A percentile compares a stretch with the other conserved stretches of the same genome.
phyloP scores from a whole-genome alignment of 192 early-diverging fungal genomes.

The Coemansia sp. region DNA sequence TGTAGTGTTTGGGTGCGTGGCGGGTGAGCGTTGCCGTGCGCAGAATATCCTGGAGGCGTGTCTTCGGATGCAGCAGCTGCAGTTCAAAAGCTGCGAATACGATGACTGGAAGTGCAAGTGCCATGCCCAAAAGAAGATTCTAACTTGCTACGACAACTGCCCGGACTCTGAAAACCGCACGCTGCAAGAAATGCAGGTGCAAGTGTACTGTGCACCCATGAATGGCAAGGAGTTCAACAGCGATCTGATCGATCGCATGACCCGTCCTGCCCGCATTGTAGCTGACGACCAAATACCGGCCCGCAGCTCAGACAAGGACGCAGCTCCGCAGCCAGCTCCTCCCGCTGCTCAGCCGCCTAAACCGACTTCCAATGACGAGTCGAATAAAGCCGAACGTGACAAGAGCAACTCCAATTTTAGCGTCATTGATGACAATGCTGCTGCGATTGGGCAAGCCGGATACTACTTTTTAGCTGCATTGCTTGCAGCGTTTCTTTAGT shows the following conservation, averaged over 20 bases:
- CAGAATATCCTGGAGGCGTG: slow-evolving; percentile 54
- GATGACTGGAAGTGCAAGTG: slow-evolving; percentile 55
- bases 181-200: slow-evolving; percentile 53
- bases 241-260: slow-evolving; percentile 47
- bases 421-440: slow-evolving; percentile 24
- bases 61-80: slow-evolving; percentile 37
- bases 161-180: slow-evolving; percentile 52
- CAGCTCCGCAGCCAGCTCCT: slow-evolving; percentile 6
- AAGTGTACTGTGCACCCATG: slow-evolving; percentile 43
- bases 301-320: slow-evolving; percentile 3
- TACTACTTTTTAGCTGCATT: background rate
- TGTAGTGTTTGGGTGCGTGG: background rate
- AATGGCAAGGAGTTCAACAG: slow-evolving; percentile 40
- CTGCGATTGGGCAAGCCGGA: slow-evolving; percentile 2
- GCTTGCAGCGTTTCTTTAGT: background rate
- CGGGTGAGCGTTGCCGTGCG: slow-evolving; percentile 13
- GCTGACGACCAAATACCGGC: slow-evolving; percentile 26
- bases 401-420: slow-evolving; percentile 22
- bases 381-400: slow-evolving; percentile 9
- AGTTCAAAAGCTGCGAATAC: slow-evolving; percentile 40
- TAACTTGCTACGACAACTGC: slow-evolving; percentile 54
- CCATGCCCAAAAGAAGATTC: slow-evolving; percentile 46
- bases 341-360: slow-evolving; percentile 7
- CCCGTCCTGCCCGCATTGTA: slow-evolving; percentile 26
- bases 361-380: slow-evolving; percentile 13